Evolutionary conservation across 495 filamentous ascomycete genomes (phyloP).

Genomic region (Elasticomyces elasticus): DNA sequence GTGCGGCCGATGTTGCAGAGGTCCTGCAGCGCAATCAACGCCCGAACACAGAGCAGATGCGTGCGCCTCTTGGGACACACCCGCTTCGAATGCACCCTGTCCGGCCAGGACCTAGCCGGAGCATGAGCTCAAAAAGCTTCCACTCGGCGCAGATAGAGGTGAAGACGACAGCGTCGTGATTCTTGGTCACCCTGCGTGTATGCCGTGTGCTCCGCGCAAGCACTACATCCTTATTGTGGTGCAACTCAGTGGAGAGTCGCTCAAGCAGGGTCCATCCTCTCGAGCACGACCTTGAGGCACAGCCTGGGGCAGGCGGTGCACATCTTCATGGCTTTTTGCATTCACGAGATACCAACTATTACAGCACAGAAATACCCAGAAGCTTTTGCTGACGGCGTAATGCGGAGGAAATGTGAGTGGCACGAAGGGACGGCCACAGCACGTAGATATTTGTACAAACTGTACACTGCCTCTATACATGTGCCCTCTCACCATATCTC

Average conservation of each 20-base stretch:
- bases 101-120: background rate
- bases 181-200: background rate
- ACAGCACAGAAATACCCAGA: background rate
- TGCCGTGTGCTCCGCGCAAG: too few species aligned
- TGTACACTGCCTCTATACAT: background rate
- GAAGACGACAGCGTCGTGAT: background rate
- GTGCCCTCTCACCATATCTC: background rate
- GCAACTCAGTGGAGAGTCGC: too few species aligned
- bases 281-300: too few species aligned
- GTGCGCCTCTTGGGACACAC: slow-evolving; percentile 9
- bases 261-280: too few species aligned
- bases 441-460: background rate
- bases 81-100: slow-evolving; percentile 18
- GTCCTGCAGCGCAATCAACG: background rate
- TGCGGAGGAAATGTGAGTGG: background rate
- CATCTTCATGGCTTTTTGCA: too few species aligned
- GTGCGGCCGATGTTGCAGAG: slow-evolving; percentile 1
- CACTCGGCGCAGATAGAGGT: background rate
- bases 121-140: background rate
- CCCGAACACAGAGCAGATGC: background rate
- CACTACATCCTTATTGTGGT: too few species aligned
- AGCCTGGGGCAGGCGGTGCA: too few species aligned
- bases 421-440: background rate
- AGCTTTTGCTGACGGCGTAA: background rate
- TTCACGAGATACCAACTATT: too few species aligned